Base-by-base conservation (phyloP, 2,329 filamentous ascomycete genomes). In the Plectosphaerella plurivora region DNA sequence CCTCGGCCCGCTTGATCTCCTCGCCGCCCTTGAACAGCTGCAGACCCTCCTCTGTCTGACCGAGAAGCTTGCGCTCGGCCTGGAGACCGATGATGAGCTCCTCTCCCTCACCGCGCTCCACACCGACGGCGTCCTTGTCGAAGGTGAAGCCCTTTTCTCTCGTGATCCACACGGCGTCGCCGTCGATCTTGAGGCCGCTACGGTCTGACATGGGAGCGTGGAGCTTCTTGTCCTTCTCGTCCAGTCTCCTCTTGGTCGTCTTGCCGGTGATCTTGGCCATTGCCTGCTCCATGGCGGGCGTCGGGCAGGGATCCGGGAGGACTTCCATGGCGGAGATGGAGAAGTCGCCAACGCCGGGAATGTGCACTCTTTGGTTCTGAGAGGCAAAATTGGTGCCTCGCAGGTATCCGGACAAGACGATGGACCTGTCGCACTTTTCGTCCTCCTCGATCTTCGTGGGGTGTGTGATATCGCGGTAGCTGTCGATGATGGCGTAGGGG, bases 141-240 rank as follows among this genome's bases (percentile, higher is more conserved):
- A 99, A 97, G 4, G 83, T 95, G 61, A 87, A 87, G 0, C 83
- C 84, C 60, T 85, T 86, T 49, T 87, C 82, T 52, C 81, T 74
- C 10, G 83, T 86, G 55, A 87, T 97, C 74, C 96, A 99, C 37
- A 99, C 92, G 8, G 93, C 92, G 70, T 99, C 94, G 55, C 96
- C 96, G 60, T 99, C 94, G 49, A 99, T 93, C 65, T 97, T 86
- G 12, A 99, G 83, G 62, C 94, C 94, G 59, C 92, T 95, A 35
- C 96, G 91, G 70, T 99, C 94, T 24, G 92, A 96, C 93, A 99
- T 97, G 35, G 94, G 95, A 3, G 94, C 95, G 69, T 97, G 95
- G 5, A 99, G 75, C 61, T 95, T 84, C 73, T 97, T 97, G 66
- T 99, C 93, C 72, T 97, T 99, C 66, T 99, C 94, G 33, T 95